Base-by-base conservation (phyloP, 306 rosid genomes). In the Chamaecrista fasciculata region DNA sequence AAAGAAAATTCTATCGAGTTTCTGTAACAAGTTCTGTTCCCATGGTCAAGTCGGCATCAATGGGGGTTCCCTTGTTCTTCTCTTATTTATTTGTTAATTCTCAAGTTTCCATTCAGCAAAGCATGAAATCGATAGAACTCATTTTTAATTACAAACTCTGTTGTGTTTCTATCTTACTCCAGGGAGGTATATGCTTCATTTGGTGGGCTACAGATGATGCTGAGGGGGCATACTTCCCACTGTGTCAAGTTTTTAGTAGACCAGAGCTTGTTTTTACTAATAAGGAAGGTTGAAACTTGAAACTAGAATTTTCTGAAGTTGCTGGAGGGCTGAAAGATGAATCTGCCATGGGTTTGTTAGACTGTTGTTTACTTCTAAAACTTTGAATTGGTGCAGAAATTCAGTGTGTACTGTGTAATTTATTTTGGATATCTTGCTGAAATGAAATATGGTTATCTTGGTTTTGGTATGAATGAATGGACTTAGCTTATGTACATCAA, bases 201-300 rank as follows among this genome's bases (percentile, higher is more conserved):
- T 76, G 99, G 99, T 36, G 97, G 97, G 61, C 95, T 88, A 31
- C 96, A 88, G 84, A 68, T 94, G 92, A 62, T 82, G 92, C 77
- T 94, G 77, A 84, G 71, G 76, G 96, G 91, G 7, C 84, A 90
- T 71, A 82, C 91, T 25, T 70, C 80, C 28, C 85, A 72, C 26
- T 59, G 43, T 57, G 24, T 57, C 42, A 57, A 57, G 43, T 31
- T 57, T 31, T 6, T 2, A 2, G 15, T 57, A 0, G 63, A 57
- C 31, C 63, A 57, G 43, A 57, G 8, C 63, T 29, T 57, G 63
- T 57, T 57, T 37, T 31, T 57, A 36, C 63, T 57, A 1, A 29
- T 57, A 9, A 57, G 63, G 63, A 57, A 57, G 63, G 36, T 57
- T 16, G 63, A 31, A 57, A 31, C 63, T 57, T 57, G 36, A 57